phyloP scores from a whole-genome alignment of 2,329 filamentous ascomycete species.

The Thelonectria discophora region DNA sequence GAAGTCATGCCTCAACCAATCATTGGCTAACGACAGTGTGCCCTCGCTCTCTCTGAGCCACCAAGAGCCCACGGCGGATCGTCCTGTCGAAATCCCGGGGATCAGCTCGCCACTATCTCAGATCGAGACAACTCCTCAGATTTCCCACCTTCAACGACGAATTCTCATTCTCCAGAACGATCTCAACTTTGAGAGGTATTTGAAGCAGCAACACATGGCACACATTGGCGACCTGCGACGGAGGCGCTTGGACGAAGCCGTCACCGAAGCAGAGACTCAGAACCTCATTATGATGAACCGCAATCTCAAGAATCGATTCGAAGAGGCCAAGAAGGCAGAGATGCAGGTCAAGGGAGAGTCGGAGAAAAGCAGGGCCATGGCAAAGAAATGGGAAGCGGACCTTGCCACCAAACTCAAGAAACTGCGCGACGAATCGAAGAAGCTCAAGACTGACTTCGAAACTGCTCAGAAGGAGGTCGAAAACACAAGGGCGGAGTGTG shows the following conservation, averaged over 20 bases:
- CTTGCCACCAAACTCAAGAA: conserved; percentile 71
- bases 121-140: conserved; percentile 49
- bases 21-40: conserved; percentile 66
- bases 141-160: conserved; percentile 73
- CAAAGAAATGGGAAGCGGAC: conserved; percentile 81
- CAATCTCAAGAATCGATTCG: conserved; percentile 74
- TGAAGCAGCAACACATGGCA: conserved; percentile 83
- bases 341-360: conserved; percentile 76
- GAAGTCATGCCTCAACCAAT: conserved; percentile 64
- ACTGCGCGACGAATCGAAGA: conserved; percentile 75
- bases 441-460: conserved; percentile 66
- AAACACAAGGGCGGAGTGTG: conserved; percentile 65
- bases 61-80: conserved; percentile 57
- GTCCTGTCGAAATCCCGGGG: conserved; percentile 40
- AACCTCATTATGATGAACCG: conserved; percentile 82
- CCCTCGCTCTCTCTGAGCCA: conserved; percentile 62
- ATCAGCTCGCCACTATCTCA: conserved; percentile 43
- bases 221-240: conserved; percentile 83
- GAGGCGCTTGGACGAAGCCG: conserved; percentile 78
- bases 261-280: conserved; percentile 82
- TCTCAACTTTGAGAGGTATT: conserved; percentile 82
- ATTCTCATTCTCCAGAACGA: conserved; percentile 82
- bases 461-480: conserved; percentile 66
- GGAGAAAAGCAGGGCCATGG: conserved; percentile 74
- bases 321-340: conserved; percentile 76